These are phyloP conservation scores for Leptographium wingfieldii DNA, from an alignment of 2,329 filamentous ascomycete species.

Conservation along the genomic window DNA sequence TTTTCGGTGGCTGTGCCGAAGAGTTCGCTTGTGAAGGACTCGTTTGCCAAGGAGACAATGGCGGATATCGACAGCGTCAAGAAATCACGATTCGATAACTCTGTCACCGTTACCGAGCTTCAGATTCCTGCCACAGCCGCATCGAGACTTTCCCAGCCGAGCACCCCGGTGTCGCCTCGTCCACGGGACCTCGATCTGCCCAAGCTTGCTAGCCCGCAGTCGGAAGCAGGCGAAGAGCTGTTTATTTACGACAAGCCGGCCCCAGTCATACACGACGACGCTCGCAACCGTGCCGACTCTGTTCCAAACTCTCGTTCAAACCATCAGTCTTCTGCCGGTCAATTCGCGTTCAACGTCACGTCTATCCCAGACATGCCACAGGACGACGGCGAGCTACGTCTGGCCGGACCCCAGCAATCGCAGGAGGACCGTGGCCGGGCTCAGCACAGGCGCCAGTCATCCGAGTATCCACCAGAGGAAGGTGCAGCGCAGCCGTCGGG, in stretches of 20 bases:
- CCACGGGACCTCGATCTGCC: background rate
- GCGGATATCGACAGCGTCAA: constrained; percentile 2
- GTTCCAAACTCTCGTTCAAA: background rate
- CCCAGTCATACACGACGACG: background rate
- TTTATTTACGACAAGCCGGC: constrained; percentile 12
- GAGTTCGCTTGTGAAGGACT: background rate
- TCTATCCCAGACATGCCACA: constrained; percentile 20
- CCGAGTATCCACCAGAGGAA: constrained; percentile 15
- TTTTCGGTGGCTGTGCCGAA: background rate
- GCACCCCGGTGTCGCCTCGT: constrained; percentile 1
- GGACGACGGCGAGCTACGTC: constrained; percentile 10
- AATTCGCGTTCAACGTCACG: constrained; percentile 5
- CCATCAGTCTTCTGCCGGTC: background rate
- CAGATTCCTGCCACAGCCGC: constrained; percentile 25
- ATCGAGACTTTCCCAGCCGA: constrained; percentile 11
- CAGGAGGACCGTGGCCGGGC: constrained; percentile 11
- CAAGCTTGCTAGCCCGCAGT: constrained; percentile 2
- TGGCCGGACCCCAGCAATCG: background rate
- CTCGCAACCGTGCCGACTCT: background rate
- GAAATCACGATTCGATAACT: background rate
- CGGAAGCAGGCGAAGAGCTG: constrained; percentile 10
- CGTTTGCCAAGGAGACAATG: constrained; percentile 14
- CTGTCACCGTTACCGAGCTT: constrained; percentile 17
- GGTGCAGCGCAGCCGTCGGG: constrained; percentile 14
- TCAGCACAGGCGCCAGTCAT: constrained; percentile 16